Conservation (phyloP, 495 filamentous ascomycete species). For the Lepraria neglecta region DNA sequence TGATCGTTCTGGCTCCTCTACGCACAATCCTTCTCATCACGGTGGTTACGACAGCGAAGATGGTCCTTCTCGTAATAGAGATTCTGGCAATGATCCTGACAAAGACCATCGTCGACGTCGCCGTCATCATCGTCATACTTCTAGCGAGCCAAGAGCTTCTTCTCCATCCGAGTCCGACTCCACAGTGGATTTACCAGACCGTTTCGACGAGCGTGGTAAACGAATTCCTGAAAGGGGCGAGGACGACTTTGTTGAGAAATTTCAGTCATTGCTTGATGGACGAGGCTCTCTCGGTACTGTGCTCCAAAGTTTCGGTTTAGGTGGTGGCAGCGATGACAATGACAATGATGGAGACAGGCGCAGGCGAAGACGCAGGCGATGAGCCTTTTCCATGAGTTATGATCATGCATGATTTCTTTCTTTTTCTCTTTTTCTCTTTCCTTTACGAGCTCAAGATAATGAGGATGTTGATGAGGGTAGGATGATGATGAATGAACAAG, state of each 20-base stretch:
- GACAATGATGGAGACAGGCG: constrained; percentile 15
- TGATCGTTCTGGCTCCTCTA: constrained; percentile 16
- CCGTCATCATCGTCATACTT: constrained; percentile 30
- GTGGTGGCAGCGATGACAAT: constrained; percentile 18
- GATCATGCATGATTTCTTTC: neutral
- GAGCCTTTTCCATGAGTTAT: neutral
- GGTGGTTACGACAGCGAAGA: constrained; percentile 25
- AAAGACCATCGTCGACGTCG: constrained; percentile 21
- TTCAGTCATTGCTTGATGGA: constrained; percentile 39
- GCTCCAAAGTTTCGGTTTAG: constrained; percentile 26
- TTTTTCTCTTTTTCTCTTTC: neutral
- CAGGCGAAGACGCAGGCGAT: constrained; percentile 12
- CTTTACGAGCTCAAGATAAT: neutral
- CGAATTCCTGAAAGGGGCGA: constrained; percentile 37
- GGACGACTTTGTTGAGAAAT: constrained; percentile 34
- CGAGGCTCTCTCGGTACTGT: constrained; percentile 22
- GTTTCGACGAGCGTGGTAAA: constrained; percentile 58
- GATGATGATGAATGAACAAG: constrained; percentile 14
- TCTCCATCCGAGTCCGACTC: constrained; percentile 39
- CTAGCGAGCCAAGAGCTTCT: constrained; percentile 20
- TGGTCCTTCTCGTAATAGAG: constrained; percentile 11
- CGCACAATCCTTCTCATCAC: constrained; percentile 12
- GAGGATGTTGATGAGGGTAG: neutral
- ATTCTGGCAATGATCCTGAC: neutral
- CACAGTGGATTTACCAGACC: constrained; percentile 53